Evolutionary conservation across 495 filamentous ascomycete species (phyloP).

Genomic region (Tetracladium setigerum): DNA sequence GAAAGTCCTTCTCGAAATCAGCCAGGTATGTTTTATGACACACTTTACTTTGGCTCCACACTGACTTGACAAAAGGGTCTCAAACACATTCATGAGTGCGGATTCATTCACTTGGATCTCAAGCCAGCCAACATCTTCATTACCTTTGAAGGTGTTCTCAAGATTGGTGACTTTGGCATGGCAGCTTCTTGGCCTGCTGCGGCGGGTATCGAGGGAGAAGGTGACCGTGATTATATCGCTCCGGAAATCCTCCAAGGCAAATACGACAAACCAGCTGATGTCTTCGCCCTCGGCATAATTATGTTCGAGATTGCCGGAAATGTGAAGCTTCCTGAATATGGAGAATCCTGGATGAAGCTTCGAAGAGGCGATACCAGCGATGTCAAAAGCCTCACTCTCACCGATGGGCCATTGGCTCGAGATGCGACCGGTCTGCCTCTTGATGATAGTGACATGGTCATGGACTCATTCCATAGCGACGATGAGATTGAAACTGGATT

Average conservation of each 20-base stretch:
- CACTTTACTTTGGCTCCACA: conserved; percentile 3
- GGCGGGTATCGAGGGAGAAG: conserved; percentile 76
- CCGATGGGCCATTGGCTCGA: conserved; percentile 60
- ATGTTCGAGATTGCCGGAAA: conserved; percentile 92
- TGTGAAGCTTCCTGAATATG: conserved; percentile 84
- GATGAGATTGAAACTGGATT: conserved; percentile 22
- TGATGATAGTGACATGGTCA: conserved; percentile 29
- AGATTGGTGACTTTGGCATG: conserved; percentile 95
- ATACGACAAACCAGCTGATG: conserved; percentile 83
- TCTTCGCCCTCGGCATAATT: conserved; percentile 89
- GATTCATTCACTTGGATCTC: conserved; percentile 88
- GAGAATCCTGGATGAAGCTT: conserved; percentile 78
- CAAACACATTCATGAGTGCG: conserved; percentile 77
- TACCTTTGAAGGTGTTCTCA: conserved; percentile 81
- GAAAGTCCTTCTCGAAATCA: conserved; percentile 86
- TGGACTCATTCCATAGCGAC: conserved; percentile 27
- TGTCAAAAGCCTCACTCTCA: conserved; percentile 74
- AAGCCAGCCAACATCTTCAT: conserved; percentile 95
- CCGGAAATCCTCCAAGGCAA: conserved; percentile 80
- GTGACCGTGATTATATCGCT: conserved; percentile 91
- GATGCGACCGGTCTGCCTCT: conserved; percentile 64
- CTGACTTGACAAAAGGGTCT: conserved; percentile 53
- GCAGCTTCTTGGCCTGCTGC: conserved; percentile 72
- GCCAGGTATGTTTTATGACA: conserved; percentile 48
- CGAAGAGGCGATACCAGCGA: conserved; percentile 81